These are phyloP conservation scores for Talaromyces sp. DNA, from an alignment of 2,329 filamentous ascomycete species.

Conservation along the genomic window DNA sequence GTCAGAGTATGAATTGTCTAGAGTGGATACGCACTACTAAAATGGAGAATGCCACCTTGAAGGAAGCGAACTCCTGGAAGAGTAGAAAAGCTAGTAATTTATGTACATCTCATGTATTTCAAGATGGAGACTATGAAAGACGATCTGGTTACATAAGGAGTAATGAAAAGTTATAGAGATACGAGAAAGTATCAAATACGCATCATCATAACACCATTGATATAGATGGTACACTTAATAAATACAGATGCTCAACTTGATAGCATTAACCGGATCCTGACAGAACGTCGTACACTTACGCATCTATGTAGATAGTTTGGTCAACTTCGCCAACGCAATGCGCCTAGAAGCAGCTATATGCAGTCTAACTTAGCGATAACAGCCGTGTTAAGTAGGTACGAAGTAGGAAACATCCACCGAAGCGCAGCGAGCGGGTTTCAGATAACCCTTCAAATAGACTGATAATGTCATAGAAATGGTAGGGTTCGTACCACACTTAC, in stretches of 20 bases:
- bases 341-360: background rate
- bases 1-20: background rate
- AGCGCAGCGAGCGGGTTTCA: background rate
- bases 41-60: background rate
- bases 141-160: background rate
- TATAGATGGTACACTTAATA: background rate
- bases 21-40: background rate
- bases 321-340: background rate
- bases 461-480: background rate
- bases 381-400: background rate
- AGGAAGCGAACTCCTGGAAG: background rate
- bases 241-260: background rate
- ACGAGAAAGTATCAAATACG: background rate
- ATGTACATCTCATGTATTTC: background rate
- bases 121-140: background rate
- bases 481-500: background rate
- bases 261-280: background rate
- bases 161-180: background rate
- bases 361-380: background rate
- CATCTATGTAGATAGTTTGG: background rate
- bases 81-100: background rate
- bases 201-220: background rate
- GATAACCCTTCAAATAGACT: background rate
- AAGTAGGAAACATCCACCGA: background rate
- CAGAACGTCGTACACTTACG: background rate